Evolutionary conservation across 306 rosid species (phyloP).

Genomic region (Lathyrus oleraceus): DNA sequence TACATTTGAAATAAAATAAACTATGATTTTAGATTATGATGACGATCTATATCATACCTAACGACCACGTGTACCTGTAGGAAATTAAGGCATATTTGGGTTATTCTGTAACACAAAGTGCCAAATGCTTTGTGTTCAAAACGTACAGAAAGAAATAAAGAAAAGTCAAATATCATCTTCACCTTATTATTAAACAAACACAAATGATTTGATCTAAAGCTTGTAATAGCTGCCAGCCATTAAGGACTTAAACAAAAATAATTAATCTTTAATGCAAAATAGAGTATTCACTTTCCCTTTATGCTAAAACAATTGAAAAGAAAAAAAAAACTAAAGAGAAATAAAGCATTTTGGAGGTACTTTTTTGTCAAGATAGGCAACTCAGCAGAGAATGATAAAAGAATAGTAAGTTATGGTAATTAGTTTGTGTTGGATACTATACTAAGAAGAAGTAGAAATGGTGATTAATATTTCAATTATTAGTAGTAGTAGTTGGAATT

Average conservation of each 20-base stretch:
- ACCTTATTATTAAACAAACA: background rate
- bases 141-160: conserved; percentile 17
- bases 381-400: conserved; percentile 31
- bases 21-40: background rate
- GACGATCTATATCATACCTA: conserved; percentile 15
- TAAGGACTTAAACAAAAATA: conserved; percentile 29
- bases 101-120: conserved; percentile 36
- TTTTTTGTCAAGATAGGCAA: conserved; percentile 49
- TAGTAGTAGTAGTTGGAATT: conserved; percentile 45
- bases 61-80: conserved; percentile 29
- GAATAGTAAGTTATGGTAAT: conserved; percentile 9
- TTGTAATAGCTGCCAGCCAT: conserved; percentile 30
- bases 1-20: background rate
- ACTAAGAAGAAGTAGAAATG: conserved; percentile 18
- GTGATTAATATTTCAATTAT: conserved; percentile 14
- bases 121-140: conserved; percentile 40
- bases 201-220: conserved; percentile 31
- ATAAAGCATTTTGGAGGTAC: conserved; percentile 44
- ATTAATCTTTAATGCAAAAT: conserved; percentile 25
- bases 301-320: conserved; percentile 3
- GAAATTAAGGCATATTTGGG: conserved; percentile 30
- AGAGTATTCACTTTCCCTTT: background rate
- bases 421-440: conserved; percentile 11
- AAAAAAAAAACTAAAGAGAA: background rate
- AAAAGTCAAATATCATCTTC: conserved; percentile 33